Evolutionary conservation across 78 protist species (phyloP).

Genomic region (Dictyostelium firmibasis): DNA sequence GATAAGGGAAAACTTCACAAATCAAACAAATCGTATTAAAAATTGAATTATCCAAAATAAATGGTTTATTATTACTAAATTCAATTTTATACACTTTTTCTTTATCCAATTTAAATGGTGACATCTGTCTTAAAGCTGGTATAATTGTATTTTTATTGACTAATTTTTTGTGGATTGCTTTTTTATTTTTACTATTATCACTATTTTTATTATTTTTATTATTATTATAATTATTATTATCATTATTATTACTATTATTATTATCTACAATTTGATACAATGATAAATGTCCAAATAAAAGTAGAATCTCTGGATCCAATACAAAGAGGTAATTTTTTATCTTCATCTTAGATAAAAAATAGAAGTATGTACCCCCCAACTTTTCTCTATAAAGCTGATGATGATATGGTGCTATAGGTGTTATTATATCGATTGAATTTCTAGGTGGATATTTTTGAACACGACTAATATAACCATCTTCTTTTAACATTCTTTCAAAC

Average conservation of each 20-base stretch:
- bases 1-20: background rate
- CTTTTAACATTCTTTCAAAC: background rate
- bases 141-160: background rate
- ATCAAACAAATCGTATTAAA: background rate
- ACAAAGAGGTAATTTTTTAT: no score
- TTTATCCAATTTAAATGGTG: background rate
- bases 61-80: background rate
- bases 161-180: background rate
- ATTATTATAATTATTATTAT: background rate
- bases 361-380: no score
- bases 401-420: no score
- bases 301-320: no score
- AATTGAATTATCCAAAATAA: fast-evolving
- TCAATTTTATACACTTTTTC: background rate
- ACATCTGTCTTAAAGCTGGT: no score
- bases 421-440: no score
- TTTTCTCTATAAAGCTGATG: no score
- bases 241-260: background rate
- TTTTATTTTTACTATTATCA: background rate
- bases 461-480: background rate
- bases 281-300: background rate
- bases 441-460: no score
- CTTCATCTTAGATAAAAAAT: no score
- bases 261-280: no score
- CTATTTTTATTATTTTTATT: background rate